Evolutionary conservation across 768 basidiomycete species (phyloP), one percentile per base, ranked within the genome.

Genomic region (Naganishia randhawae): DNA sequence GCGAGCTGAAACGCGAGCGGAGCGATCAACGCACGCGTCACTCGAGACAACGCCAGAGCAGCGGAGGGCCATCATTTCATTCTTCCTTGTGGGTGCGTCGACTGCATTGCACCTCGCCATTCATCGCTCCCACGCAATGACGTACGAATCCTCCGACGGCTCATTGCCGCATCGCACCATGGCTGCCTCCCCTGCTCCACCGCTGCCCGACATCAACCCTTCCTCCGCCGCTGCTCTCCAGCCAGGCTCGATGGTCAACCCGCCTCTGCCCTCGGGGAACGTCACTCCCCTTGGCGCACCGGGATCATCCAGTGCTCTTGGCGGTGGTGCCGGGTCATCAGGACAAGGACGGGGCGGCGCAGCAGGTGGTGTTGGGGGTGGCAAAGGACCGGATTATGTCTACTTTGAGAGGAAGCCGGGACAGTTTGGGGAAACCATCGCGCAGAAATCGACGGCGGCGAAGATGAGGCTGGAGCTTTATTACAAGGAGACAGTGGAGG

Each of bases 381-480:
- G 74, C 25, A 76, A 76, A 33, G 78, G 76, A 25, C 74, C 76
- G 3, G 92, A 94, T 84, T 94, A 97, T 82, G 92, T 96, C 55
- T 91, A 90, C 81, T 99, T 99, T 79, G 88, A 94, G 73, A 85
- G 95, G 70, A 88, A 85, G 50, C 85, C 88, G 1, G 78, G 83
- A 57, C 85, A 85, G 41, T 91, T 95, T 80, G 89, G 90, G 7
- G 88, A 91, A 64, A 86, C 89, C 69, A 88, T 90, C 17, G 79
- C 88, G 71, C 88, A 91, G 50, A 88, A 88, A 71, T 90, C 91
- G 16, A 94, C 92, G 79, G 86, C 86, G 45, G 94, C 94, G 2
- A 93, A 96, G 80, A 83, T 97, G 81, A 96, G 95, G 81, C 85
- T 98, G 63, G 96, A 98, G 81, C 88, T 94, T 77, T 96, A 88